Percentiles rank a stretch among this genome's conserved stretches.
Evolutionary conservation across 345 rosid species (phyloP).

Genomic region (Rhodamnia argentea): DNA sequence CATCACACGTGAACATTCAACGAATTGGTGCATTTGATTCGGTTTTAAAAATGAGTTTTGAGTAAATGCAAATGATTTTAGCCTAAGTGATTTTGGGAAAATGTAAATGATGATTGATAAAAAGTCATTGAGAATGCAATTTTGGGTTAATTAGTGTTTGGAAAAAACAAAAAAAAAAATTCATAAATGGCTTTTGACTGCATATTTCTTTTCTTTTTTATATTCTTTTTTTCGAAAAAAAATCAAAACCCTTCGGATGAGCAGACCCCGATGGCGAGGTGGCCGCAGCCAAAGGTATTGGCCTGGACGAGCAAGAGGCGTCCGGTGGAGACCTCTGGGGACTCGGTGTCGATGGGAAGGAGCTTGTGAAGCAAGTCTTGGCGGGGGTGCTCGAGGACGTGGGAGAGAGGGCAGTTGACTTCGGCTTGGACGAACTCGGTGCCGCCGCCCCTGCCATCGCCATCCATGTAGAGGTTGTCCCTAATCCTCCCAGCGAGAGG

Average conservation of each 20-base stretch:
- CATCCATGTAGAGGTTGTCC: slow-evolving; percentile 1
- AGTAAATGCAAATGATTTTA: too few relatives aligned
- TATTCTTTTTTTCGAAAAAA: too few relatives aligned
- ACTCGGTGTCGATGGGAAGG: slow-evolving; percentile 3
- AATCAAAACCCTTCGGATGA: too few relatives aligned
- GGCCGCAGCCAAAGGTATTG: slow-evolving; percentile 9
- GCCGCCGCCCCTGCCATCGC: background rate
- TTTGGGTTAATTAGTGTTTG: too few relatives aligned
- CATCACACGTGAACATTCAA: background rate
- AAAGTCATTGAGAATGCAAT: too few relatives aligned
- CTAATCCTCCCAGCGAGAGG: slow-evolving; percentile 8
- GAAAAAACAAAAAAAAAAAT: too few relatives aligned
- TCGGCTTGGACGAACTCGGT: slow-evolving; percentile 7
- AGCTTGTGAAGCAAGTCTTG: background rate
- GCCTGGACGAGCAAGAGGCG: slow-evolving; percentile 16
- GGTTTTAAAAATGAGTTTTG: too few relatives aligned
- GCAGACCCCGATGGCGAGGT: background rate
- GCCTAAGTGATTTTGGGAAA: too few relatives aligned
- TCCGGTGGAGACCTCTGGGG: background rate
- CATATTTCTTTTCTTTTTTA: too few relatives aligned
- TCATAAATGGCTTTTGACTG: too few relatives aligned
- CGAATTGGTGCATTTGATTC: background rate
- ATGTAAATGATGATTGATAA: too few relatives aligned
- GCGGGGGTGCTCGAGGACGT: background rate
- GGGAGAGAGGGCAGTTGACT: background rate